A percentile compares a stretch with the other conserved stretches of the same genome.
These are phyloP conservation scores for Craspedostauros australis DNA, from an alignment of 108 stramenopile species.

Conservation along the genomic window DNA sequence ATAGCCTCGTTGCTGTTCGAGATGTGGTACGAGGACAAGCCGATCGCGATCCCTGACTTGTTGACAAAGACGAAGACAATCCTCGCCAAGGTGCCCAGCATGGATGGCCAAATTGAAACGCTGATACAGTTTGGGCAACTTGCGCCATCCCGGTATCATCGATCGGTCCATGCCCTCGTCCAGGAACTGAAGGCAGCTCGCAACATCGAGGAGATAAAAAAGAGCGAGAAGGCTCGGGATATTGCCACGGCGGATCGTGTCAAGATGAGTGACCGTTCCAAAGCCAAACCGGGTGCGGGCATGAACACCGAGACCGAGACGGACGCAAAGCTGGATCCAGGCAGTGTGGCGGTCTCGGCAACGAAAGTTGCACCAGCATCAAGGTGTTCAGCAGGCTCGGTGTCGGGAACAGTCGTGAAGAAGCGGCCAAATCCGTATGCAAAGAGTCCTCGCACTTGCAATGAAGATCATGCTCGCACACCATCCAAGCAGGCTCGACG, in stretches of 20 bases:
- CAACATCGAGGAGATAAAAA: background rate
- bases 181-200: conserved; percentile 2
- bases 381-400: background rate
- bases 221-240: conserved; percentile 7
- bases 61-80: background rate
- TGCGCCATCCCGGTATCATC: background rate
- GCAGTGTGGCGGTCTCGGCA: background rate
- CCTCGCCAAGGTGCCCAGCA: background rate
- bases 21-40: too few relatives aligned
- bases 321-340: background rate
- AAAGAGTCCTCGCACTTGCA: too few relatives aligned
- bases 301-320: background rate
- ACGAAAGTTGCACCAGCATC: conserved; percentile 1
- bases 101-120: background rate
- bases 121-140: background rate
- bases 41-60: background rate
- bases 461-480: too few relatives aligned
- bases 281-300: background rate
- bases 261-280: too few relatives aligned
- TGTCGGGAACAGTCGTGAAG: background rate
- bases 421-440: too few relatives aligned
- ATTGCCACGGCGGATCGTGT: background rate
- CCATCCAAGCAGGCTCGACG: too few relatives aligned
- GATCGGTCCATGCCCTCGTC: conserved; percentile 3
- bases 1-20: background rate